Conservation (phyloP, 2,329 filamentous ascomycete genomes). For the Phialophora expanda region DNA sequence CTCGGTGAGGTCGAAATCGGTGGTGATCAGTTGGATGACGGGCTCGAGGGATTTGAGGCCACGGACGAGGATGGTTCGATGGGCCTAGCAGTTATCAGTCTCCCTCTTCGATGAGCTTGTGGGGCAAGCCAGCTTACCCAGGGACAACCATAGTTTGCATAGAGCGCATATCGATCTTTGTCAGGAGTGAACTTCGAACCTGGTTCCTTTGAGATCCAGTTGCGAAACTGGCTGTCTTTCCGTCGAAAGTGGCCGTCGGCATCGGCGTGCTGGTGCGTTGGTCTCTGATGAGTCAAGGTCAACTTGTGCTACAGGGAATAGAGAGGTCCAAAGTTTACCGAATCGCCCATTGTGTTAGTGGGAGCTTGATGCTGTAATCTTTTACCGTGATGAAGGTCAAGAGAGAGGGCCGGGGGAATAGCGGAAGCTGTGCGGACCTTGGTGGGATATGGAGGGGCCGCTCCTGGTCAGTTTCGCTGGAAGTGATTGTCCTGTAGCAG, state of each 20-base stretch:
- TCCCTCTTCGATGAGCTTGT: not conserved
- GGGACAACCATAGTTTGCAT: slow-evolving; percentile 65
- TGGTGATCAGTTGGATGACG: slow-evolving; percentile 56
- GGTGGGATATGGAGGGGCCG: not conserved
- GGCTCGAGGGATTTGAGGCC: slow-evolving; percentile 58
- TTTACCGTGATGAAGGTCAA: not conserved
- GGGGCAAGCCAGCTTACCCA: slow-evolving; percentile 50
- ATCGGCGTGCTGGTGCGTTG: slow-evolving; percentile 47
- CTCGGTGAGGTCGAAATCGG: slow-evolving; percentile 50
- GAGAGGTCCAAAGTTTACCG: slow-evolving; percentile 13
- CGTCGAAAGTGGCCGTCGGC: slow-evolving; percentile 60
- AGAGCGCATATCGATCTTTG: slow-evolving; percentile 65
- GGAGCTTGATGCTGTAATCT: not conserved
- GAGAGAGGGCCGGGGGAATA: not conserved
- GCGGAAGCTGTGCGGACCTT: not conserved
- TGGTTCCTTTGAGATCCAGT: slow-evolving; percentile 59
- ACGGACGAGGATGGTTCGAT: slow-evolving; percentile 56
- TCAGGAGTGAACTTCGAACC: slow-evolving; percentile 62
- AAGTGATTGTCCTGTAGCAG: not conserved
- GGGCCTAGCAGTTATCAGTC: slow-evolving; percentile 47
- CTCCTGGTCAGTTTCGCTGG: not conserved
- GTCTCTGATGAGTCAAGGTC: slow-evolving; percentile 23
- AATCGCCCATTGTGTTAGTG: slow-evolving; percentile 29
- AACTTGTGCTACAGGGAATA: slow-evolving; percentile 3
- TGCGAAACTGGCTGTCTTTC: slow-evolving; percentile 61